Evolutionary conservation across 1,284 basidiomycete species (phyloP).

Genomic region (Kwoniella shivajii): DNA sequence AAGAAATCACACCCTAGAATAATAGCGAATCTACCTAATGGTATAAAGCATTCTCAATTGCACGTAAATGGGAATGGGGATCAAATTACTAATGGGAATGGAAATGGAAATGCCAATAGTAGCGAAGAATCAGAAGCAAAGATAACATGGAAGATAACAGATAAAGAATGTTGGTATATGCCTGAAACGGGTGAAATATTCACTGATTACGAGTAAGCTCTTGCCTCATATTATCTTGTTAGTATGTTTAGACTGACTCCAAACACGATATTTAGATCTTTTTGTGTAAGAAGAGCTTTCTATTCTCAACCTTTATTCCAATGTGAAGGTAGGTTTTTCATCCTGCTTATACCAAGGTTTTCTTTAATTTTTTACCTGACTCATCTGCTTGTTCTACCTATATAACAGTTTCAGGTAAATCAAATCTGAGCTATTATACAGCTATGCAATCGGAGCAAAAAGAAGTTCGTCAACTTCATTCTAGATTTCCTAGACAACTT

Average conservation of each 20-base stretch:
- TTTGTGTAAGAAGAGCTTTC: slow-evolving; percentile 87
- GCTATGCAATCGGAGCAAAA: slow-evolving; percentile 87
- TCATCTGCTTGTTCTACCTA: slow-evolving; percentile 61
- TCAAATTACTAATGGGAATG: slow-evolving; percentile 2
- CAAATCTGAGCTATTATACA: slow-evolving; percentile 89
- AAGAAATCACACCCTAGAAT: background rate
- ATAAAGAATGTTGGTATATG: slow-evolving; percentile 83
- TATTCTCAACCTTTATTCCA: slow-evolving; percentile 71
- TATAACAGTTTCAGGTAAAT: slow-evolving; percentile 77
- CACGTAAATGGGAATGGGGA: slow-evolving; percentile 6
- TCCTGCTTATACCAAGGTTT: background rate
- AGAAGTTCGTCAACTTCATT: slow-evolving; percentile 83
- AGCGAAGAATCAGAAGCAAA: slow-evolving; percentile 3
- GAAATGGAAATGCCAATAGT: slow-evolving; percentile 14
- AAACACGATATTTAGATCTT: slow-evolving; percentile 63
- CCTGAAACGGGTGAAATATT: slow-evolving; percentile 93
- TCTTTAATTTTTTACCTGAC: background rate
- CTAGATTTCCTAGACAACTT: slow-evolving; percentile 86
- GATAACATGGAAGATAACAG: slow-evolving; percentile 41
- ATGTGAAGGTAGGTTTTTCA: slow-evolving; percentile 46
- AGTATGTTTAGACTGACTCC: slow-evolving; percentile 7
- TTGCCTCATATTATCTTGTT: background rate
- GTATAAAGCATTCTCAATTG: too few relatives aligned
- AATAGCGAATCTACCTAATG: background rate
- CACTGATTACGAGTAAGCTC: slow-evolving; percentile 82